A percentile compares a stretch with the other conserved stretches of the same genome.
These are phyloP conservation scores for Amylocystis lapponica DNA, from an alignment of 768 basidiomycete genomes.

Conservation along the genomic window DNA sequence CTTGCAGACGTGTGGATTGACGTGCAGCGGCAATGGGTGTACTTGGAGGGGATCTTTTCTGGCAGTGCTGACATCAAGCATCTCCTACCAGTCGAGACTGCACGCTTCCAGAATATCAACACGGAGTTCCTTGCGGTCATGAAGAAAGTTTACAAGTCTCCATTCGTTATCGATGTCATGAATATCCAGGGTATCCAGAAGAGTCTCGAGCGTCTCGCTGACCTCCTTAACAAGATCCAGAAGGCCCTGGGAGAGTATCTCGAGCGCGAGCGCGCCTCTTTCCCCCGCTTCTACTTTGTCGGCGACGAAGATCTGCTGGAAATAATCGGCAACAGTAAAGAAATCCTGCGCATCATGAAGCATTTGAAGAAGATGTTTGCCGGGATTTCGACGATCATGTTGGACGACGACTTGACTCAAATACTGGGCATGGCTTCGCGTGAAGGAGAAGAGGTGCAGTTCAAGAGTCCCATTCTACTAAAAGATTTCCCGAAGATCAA, in stretches of 20 bases:
- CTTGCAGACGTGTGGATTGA: constrained; percentile 94
- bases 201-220: constrained; percentile 92
- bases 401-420: constrained; percentile 83
- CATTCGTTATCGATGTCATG: constrained; percentile 94
- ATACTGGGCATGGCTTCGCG: constrained; percentile 93
- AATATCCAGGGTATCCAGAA: constrained; percentile 96
- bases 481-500: constrained; percentile 98
- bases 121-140: constrained; percentile 96
- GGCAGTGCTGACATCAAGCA: constrained; percentile 99
- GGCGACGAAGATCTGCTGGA: constrained; percentile 98
- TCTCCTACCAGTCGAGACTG: constrained; percentile 91
- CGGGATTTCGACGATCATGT: constrained; percentile 81
- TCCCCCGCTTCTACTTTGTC: constrained; percentile 99
- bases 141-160: constrained; percentile 99
- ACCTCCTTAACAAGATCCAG: constrained; percentile 96
- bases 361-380: constrained; percentile 99
- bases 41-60: constrained; percentile 99
- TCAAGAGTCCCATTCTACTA: constrained; percentile 76
- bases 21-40: constrained; percentile 99
- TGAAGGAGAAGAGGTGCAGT: constrained; percentile 91
- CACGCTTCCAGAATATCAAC: constrained; percentile 99
- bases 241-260: constrained; percentile 99
- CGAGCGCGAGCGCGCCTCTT: constrained; percentile 93
- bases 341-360: constrained; percentile 96
- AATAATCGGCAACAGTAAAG: constrained; percentile 99